Conservation (phyloP, 1,284 basidiomycete species). For the Sporisorium iseilematis-ciliati region DNA sequence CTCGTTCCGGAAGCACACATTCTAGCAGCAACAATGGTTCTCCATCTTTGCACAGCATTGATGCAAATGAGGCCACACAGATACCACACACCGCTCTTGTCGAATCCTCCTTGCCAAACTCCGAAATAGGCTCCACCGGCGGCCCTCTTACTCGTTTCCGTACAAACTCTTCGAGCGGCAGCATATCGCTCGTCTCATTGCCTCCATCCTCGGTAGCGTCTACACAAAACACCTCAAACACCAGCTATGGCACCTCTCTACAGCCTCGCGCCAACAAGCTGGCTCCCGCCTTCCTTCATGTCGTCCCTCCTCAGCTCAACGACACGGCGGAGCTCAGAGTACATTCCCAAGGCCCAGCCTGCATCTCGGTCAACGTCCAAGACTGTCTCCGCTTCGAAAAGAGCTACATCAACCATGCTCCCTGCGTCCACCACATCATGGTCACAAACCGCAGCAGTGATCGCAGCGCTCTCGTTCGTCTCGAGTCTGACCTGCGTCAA, state of each 20-base stretch:
- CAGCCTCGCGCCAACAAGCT: slow-evolving; percentile 28
- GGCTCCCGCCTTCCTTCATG: slow-evolving; percentile 20
- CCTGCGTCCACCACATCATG: slow-evolving; percentile 49
- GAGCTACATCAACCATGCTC: slow-evolving; percentile 64
- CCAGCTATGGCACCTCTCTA: slow-evolving; percentile 32
- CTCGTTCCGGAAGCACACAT: slow-evolving; percentile 35
- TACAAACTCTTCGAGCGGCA: slow-evolving; percentile 45
- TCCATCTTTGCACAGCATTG: slow-evolving; percentile 22
- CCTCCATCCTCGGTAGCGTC: slow-evolving; percentile 42
- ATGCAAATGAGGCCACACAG: slow-evolving; percentile 1
- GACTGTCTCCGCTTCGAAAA: slow-evolving; percentile 50
- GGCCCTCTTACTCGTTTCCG: slow-evolving; percentile 30
- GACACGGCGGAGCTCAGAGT: slow-evolving; percentile 38
- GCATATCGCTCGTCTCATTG: slow-evolving; percentile 38
- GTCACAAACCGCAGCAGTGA: slow-evolving; percentile 46
- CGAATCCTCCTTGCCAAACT: slow-evolving; percentile 12
- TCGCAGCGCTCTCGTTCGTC: slow-evolving; percentile 49
- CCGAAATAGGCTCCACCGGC: slow-evolving; percentile 29
- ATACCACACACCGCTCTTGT: not conserved
- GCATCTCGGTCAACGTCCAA: slow-evolving; percentile 36
- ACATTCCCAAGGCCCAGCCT: slow-evolving; percentile 32
- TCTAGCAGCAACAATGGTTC: slow-evolving; percentile 36
- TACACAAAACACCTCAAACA: slow-evolving; percentile 42
- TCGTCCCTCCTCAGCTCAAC: slow-evolving; percentile 33
- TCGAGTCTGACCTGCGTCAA: slow-evolving; percentile 57